A percentile compares a stretch with the other conserved stretches of the same genome.
Evolutionary conservation across 495 filamentous ascomycete species (phyloP).

Genomic region (Penicillium daleae): DNA sequence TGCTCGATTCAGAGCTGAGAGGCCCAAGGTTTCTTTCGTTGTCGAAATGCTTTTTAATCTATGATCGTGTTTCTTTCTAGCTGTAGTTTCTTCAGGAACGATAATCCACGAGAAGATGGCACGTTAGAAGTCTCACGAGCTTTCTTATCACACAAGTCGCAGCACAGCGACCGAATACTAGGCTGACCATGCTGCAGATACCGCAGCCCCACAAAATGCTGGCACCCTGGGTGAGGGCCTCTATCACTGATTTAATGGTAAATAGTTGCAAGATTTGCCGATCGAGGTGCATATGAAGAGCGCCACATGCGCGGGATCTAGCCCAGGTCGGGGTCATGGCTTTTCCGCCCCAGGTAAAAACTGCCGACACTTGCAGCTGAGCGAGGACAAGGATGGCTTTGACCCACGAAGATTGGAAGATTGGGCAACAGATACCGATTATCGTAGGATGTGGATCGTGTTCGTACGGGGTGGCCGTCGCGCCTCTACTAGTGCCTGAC

Average conservation of each 20-base stretch:
- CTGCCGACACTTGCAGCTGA: neutral
- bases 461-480: neutral
- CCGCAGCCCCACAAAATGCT: neutral
- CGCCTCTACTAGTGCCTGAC: neutral
- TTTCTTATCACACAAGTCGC: neutral
- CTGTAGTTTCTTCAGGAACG: too few relatives aligned
- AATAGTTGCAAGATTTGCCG: neutral
- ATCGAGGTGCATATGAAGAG: neutral
- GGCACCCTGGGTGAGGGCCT: neutral
- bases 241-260: neutral
- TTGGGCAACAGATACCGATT: neutral
- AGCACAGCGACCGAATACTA: neutral
- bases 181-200: neutral
- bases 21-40: neutral
- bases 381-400: neutral
- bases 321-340: neutral
- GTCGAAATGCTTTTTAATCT: neutral
- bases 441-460: neutral
- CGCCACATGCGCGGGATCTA: neutral
- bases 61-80: neutral
- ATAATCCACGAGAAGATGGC: neutral
- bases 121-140: too few relatives aligned
- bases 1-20: neutral
- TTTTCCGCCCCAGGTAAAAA: neutral
- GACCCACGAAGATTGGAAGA: neutral